Evolutionary conservation across 2,329 filamentous ascomycete species (phyloP), one percentile per base, ranked within the genome.

Genomic region (Curvularia spicifera): DNA sequence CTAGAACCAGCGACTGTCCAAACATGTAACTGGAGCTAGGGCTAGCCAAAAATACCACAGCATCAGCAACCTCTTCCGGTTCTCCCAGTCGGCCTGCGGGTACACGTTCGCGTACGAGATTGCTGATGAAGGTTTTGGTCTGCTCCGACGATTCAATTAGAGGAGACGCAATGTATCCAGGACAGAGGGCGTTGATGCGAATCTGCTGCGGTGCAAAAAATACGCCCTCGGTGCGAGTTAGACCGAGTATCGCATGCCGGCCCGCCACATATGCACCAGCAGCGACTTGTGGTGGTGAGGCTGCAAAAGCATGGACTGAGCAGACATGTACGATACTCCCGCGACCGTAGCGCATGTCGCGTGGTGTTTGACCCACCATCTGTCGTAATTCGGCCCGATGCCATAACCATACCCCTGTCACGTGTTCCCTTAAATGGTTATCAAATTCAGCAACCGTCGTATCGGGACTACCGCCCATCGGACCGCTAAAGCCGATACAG

Each of bases 321-420:
- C 81, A 75, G 9, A 83, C 75, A 63, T 85, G 85, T 61, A 85
- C 76, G 64, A 85, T 85, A 49, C 72, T 69, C 9, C 82, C 83
- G 37, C 82, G 72, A n/a, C 62, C 59, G 51, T 57, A 56, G 4
- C 56, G 55, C 28, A 29, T 18, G 35, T 37, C 50, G n/a, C 56
- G 56, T 24, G 53, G 59, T 39, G 82, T 78, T 65, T 85, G 82
- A 18, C 71, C 69, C 13, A 82, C 57, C 82, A 85, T 84, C 45
- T 78, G 70, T 4, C 61, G 63, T 12, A 85, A 64, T 69, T 86
- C 74, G 48, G 82, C 83, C 53, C 77, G 76, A 66, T 85, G 81
- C 61, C 83, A 85, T 13, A 84, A 72, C 78, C 82, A 85, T 1
- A 86, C 79, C 4, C 84, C 84, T 42, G 81, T 79, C 24, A 85